Base-by-base conservation (phyloP, 345 rosid genomes). In the Murraya koenigii region DNA sequence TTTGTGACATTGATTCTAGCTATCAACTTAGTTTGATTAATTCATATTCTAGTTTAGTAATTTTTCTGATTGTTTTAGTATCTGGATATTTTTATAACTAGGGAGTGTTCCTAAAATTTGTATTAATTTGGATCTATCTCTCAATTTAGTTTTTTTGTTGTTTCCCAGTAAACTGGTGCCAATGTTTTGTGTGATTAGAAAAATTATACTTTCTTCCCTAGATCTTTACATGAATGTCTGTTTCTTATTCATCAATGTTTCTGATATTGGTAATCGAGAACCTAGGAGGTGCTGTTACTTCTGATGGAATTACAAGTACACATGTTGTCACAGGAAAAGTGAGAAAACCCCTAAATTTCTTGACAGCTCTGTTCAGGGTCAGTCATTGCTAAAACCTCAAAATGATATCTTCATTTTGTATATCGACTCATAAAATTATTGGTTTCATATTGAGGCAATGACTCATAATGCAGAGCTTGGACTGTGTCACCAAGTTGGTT, bases 341-440 rank as follows among this genome's bases (percentile, higher is more conserved):
- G 75, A 87, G 98, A 77, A 88, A 71, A 81, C 92, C 98, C 44
- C 77, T 84, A 65, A 93, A 90, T 80, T 87, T 92, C 80, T 92
- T 97, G 82, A 85, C 88, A 75, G 98, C 97, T 80, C 62, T 92
- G 90, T 84, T 86, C 94, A 44, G 98, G 97, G 98, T 93, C 58
- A 85, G 89, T 83, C 75, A 78, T 78, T 23, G 76, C 60, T 44
- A 17, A 23, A 59, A 69, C 38, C 11, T 9, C 63, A 33, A 15
- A 71, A 74, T 19, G 15, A 15, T 41, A 23, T 58, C 20, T 38
- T 64, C n/a, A 38, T 19, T 28, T 66, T 47, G 14, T 28, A 30
- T 15, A 22, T 32, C 35, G 61, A 47, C 1, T n/a, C 15, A 1
- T 10, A 28, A 66, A 8, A 20, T 38, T 55, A 20, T 26, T 30